These are phyloP conservation scores for Venturia aucupariae DNA, from an alignment of 2,329 filamentous ascomycete species.

Conservation along the genomic window DNA sequence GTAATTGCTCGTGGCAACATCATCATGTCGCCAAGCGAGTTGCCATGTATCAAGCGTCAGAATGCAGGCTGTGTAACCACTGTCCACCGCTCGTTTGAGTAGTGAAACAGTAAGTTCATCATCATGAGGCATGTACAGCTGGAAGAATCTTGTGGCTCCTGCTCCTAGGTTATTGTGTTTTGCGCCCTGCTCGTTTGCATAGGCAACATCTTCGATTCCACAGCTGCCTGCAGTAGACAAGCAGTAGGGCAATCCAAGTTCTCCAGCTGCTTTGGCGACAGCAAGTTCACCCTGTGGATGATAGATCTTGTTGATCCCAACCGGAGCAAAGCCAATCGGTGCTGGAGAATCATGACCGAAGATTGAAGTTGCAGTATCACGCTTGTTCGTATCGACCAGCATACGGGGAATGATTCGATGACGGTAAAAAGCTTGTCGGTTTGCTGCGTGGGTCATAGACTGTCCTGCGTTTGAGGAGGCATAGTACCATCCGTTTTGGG, in stretches of 20 bases:
- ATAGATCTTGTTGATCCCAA: conserved; percentile 60
- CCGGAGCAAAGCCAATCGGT: conserved; percentile 55
- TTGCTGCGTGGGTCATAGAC: conserved; percentile 45
- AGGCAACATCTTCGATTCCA: conserved; percentile 49
- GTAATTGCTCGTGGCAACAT: conserved; percentile 48
- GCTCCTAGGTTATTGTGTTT: conserved; percentile 9
- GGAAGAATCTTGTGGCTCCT: conserved; percentile 45
- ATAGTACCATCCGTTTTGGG: conserved; percentile 50
- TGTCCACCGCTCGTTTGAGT: conserved; percentile 44
- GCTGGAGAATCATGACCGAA: conserved; percentile 52
- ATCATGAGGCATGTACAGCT: conserved; percentile 56
- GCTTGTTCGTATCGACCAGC: conserved; percentile 51
- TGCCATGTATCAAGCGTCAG: conserved; percentile 57
- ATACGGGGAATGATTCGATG: conserved; percentile 54
- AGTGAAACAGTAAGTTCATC: conserved; percentile 50
- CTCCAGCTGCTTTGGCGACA: conserved; percentile 51
- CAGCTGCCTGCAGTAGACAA: conserved; percentile 49
- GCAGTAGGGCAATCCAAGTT: conserved; percentile 50
- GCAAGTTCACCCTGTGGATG: conserved; percentile 48
- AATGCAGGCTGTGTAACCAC: conserved; percentile 49
- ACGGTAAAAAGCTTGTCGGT: conserved; percentile 55
- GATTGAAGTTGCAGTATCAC: conserved; percentile 48
- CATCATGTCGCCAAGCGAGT: conserved; percentile 52
- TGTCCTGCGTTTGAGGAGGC: conserved; percentile 49
- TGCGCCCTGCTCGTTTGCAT: conserved; percentile 40